phyloP scores from a whole-genome alignment of 164 flowering plant genomes.

The Nymphaea colorata region DNA sequence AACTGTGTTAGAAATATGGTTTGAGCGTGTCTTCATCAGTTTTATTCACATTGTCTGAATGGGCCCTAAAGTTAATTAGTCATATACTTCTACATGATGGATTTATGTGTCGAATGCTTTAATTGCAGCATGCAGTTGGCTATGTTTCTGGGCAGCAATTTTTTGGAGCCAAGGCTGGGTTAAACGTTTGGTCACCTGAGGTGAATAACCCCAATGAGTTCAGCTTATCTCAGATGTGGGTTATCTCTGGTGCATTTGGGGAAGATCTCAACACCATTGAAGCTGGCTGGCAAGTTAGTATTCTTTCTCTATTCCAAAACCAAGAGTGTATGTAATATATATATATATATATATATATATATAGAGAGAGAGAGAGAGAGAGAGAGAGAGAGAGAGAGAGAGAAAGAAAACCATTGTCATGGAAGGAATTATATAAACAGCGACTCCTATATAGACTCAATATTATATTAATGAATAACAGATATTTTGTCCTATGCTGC shows the following conservation, averaged over 20 bases:
- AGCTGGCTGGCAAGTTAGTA: conserved; percentile 98
- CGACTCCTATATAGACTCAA: no score
- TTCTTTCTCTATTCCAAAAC: neutral
- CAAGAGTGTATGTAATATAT: neutral
- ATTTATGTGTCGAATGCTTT: neutral
- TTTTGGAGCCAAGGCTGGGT: conserved; percentile 89
- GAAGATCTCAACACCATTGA: conserved; percentile 96
- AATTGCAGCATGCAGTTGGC: conserved; percentile 92
- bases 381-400: no score
- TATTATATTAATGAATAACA: no score
- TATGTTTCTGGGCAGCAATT: conserved; percentile 70
- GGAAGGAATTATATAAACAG: no score
- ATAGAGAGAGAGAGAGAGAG: no score
- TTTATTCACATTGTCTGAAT: neutral
- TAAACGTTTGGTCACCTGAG: conserved; percentile 86
- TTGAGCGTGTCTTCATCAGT: no score
- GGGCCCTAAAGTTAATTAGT: no score
- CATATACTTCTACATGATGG: neutral
- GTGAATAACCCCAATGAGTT: conserved; percentile 69
- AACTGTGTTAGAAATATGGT: no score
- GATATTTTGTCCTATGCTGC: conserved; percentile 7
- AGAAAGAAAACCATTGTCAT: no score
- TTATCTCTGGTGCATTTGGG: conserved; percentile 93
- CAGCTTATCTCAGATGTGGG: conserved; percentile 94
- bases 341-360: no score